Base-by-base conservation (phyloP, 2,329 filamentous ascomycete species). In the Colletotrichum cordylinicola region DNA sequence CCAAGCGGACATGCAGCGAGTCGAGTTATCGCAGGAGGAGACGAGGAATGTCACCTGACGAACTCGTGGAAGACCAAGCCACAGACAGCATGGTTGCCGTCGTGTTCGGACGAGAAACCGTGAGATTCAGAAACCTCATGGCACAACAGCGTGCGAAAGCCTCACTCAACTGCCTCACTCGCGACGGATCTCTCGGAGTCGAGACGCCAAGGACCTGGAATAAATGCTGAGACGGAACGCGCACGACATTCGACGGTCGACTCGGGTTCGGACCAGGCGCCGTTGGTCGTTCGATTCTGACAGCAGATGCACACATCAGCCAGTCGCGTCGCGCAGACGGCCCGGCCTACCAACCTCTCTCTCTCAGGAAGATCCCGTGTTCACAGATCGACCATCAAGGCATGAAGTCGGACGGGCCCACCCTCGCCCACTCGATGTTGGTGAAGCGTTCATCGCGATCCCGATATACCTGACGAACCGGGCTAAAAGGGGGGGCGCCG, bases 361-460 rank as follows among this genome's bases (percentile, higher is more conserved):
- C 39, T 48, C 39, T 5, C 24, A 58, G 55, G 55, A 27, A 27
- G 13, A 58, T 58, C 24, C 21, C 55, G 21, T 4, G 24, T 27
- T n/a, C n/a, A 58, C 21, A 58, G 55, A 58, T 58, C 55, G 8
- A 31, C 15, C 8, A 33, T 31, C 13, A 70, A 61, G 52, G 66
- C 67, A 70, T 70, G 27, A 61, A 43, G 55, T 48, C 55, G 67
- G 67, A 62, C 18, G 37, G 35, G 39, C 21, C 56, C 33, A 29
- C 39, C 39, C n/a, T 29, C 35, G n/a, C 55, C 39, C 15, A 39
- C 27, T 29, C 27, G 43, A 39, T 7, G 62, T 62, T 18, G 9
- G 70, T 33, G 16, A 43, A 31, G 66, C 12, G 69, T 73, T 68
- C 56, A 43, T 72, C 73, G 56, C 61, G 68, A 66, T 67, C 61